Conservation (phyloP, 73 alveolate genomes). For the Paramecium sonneborni region DNA sequence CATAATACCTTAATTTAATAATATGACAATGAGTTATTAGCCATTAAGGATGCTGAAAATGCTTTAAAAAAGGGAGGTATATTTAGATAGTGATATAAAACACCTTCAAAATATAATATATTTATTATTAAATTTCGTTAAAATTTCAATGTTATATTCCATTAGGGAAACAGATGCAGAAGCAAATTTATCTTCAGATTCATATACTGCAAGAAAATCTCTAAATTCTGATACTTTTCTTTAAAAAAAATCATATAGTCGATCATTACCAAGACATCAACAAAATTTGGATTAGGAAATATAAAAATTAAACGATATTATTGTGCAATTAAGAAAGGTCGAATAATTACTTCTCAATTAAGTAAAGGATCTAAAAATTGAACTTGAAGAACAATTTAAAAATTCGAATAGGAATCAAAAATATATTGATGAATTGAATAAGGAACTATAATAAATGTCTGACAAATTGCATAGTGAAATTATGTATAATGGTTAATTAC, state of each 20-base stretch:
- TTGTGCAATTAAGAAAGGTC: neutral
- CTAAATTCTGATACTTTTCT: neutral
- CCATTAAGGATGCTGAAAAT: slow-evolving; percentile 55
- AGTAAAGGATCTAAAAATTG: neutral
- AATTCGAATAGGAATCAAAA: neutral
- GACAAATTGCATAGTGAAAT: slow-evolving; percentile 36
- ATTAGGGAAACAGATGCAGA: slow-evolving; percentile 53
- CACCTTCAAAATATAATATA: slow-evolving; percentile 18
- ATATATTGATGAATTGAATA: slow-evolving; percentile 7
- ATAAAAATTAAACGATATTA: neutral
- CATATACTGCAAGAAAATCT: neutral
- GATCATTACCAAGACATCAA: slow-evolving; percentile 30
- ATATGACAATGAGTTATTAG: slow-evolving; percentile 40
- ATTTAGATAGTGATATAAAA: slow-evolving; percentile 44
- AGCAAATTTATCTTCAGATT: slow-evolving; percentile 7
- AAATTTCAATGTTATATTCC: neutral
- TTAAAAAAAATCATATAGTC: neutral
- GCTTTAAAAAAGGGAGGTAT: slow-evolving; percentile 54
- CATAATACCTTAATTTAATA: neutral
- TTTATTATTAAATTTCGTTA: slow-evolving; percentile 36
- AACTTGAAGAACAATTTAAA: neutral
- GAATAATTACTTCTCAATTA: slow-evolving; percentile 20
- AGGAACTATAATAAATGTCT: neutral
- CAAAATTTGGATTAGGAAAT: neutral
- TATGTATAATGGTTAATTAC: slow-evolving; percentile 9